Evolutionary conservation across 192 early-diverging fungal genomes (phyloP).

Genomic region (Coemansia sp.): DNA sequence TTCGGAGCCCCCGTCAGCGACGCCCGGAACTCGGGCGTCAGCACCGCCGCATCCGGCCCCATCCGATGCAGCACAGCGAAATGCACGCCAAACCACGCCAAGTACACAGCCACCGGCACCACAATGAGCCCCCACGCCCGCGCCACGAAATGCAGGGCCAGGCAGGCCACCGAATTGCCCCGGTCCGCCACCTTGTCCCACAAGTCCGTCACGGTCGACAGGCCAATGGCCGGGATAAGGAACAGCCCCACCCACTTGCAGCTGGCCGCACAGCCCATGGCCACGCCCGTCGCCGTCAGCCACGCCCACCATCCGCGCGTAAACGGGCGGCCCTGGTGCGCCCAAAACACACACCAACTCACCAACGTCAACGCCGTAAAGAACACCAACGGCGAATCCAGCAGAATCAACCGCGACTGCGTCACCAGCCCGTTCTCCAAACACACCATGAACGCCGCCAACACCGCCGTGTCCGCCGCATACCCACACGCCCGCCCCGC

Average conservation of each 20-base stretch:
- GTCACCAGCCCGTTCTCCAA: conserved; percentile 91
- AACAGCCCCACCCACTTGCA: conserved; percentile 96
- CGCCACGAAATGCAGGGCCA: conserved; percentile 67
- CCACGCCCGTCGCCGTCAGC: conserved; percentile 79
- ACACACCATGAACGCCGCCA: conserved; percentile 76
- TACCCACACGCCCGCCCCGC: conserved; percentile 77
- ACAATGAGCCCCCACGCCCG: conserved; percentile 79
- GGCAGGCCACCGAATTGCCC: conserved; percentile 50
- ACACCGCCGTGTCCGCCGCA: conserved; percentile 57
- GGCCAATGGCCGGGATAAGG: conserved; percentile 77
- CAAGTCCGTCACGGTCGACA: conserved; percentile 75
- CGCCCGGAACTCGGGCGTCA: conserved; percentile 87
- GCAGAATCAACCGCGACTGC: conserved; percentile 87
- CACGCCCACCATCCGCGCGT: conserved; percentile 81
- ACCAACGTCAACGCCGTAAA: conserved; percentile 76
- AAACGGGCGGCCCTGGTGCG: conserved; percentile 64
- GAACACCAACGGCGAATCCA: conserved; percentile 88
- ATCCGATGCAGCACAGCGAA: conserved; percentile 68
- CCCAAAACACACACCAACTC: conserved; percentile 86
- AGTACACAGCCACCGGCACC: conserved; percentile 73
- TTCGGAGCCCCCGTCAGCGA: conserved; percentile 60
- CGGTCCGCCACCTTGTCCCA: conserved; percentile 83
- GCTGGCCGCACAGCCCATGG: conserved; percentile 67
- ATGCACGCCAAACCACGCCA: conserved; percentile 85
- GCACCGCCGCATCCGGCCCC: conserved; percentile 87